Evolutionary conservation across 768 basidiomycete species (phyloP), one percentile per base, ranked within the genome.

Genomic region (Lactifluus pinguis): DNA sequence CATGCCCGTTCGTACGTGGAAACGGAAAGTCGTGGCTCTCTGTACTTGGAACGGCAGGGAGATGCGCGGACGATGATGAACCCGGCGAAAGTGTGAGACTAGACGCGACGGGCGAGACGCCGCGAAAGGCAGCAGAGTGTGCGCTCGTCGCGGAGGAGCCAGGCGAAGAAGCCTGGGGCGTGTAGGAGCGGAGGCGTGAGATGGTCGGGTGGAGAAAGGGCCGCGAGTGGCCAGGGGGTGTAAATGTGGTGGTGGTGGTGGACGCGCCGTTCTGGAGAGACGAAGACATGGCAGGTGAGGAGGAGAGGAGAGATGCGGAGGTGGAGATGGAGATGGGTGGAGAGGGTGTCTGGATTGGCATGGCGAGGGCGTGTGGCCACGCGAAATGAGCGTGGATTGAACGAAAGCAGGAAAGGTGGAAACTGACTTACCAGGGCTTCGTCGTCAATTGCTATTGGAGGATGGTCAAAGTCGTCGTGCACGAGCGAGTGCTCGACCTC

Each of bases 121-220:
- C 78, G 50, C 76, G 76, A 21, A 77, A 67, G 15, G 80, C 77
- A 48, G 80, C 77, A 48, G 61, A 62, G 38, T 73, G 71, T 34
- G 74, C 70, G 58, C 78, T 79, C 45, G 73, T 74, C 49, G 75
- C 76, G 15, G 80, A 77, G 17, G 75, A 68, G 14, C 69, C 67
- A 29, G 78, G 76, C 30, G 75, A 71, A 5, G 76, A 71, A 29
- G 25, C 25, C 25, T 77, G 79, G 13, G 84, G 82, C 6, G 79
- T 77, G 67, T 78, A 79, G 13, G 91, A 89, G 47, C 89, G 87
- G 45, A 90, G 80, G n/a, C 89, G 81, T 32, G 89, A 92, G 6
- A 89, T 80, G n/a, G 77, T 80, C 4, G 87, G 86, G 66, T 87
- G 84, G 19, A 89, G 70, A 69, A 86, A 89, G 13, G 84, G 80